Evolutionary conservation across 306 rosid genomes (phyloP).

Genomic region (Acacia crassicarpa): DNA sequence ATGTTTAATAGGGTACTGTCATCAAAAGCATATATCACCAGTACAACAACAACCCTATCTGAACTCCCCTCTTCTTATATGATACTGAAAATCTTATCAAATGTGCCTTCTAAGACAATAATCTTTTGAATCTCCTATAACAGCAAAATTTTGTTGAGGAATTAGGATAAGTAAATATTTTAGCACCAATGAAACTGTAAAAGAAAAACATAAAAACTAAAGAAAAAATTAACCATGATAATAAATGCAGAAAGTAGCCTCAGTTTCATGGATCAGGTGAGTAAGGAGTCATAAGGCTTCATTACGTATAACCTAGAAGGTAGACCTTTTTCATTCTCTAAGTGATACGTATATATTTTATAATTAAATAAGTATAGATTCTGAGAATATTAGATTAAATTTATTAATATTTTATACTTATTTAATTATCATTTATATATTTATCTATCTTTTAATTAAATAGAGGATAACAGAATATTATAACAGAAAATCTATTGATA

Average conservation of each 20-base stretch:
- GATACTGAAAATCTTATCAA: conserved; percentile 90
- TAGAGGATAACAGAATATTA: no score
- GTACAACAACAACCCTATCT: conserved; percentile 96
- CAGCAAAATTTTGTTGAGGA: conserved; percentile 33
- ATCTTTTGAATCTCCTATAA: conserved; percentile 96
- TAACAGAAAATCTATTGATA: no score
- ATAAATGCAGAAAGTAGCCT: conserved; percentile 53
- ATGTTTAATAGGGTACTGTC: not conserved
- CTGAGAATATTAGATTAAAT: no score
- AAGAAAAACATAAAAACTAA: not conserved
- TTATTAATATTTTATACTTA: no score
- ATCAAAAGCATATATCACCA: conserved; percentile 52
- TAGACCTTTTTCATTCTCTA: conserved; percentile 28
- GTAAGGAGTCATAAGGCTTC: conserved; percentile 92
- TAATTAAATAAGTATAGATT: no score
- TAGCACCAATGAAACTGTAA: not conserved
- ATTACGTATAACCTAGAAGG: conserved; percentile 79
- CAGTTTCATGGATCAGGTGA: conserved; percentile 89
- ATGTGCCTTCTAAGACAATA: conserved; percentile 95
- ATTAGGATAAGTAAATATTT: conserved; percentile 21
- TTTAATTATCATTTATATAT: no score
- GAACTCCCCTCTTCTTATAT: conserved; percentile 92
- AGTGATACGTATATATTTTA: no score
- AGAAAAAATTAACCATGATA: conserved; percentile 1
- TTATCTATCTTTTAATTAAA: no score